Evolutionary conservation across 2,329 filamentous ascomycete species (phyloP), one percentile per base, ranked within the genome.

Genomic region (Lecanosticta acicola): DNA sequence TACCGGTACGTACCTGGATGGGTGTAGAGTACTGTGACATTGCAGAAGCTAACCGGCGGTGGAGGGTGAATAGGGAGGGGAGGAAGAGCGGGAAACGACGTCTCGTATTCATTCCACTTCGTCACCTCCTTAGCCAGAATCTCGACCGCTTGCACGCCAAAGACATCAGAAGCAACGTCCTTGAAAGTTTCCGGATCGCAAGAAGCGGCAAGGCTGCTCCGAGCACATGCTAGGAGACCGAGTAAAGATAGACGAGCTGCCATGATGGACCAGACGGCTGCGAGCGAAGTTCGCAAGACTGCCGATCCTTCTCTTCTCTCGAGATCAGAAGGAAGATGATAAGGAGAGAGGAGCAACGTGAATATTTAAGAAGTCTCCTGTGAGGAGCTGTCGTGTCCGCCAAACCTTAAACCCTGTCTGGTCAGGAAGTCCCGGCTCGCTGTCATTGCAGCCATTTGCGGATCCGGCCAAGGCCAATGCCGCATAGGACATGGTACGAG

Each of bases 11-110:
- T 50, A 3, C 64, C 65, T 8, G 60, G 59, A 50, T 70, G 66
- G 4, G 65, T 67, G 39, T 67, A 65, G 1, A 59, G 60, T 17
- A 68, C 46, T 3, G 58, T 64, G 18, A 68, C 55, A 26, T 67
- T 62, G 58, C 66, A 69, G 41, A 63, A 65, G 40, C 55, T 46
- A 34, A 54, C 20, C 2, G 32, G 33, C 33, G 36, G 32, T n/a
- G 38, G 37, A 37, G 33, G 11, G 2, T 18, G 37, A 5, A 7
- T 29, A n/a, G 41, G 41, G 16, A 43, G 41, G 17, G 41, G 32
- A 3, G 43, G 43, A 17, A 46, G 20, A 26, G 43, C n/a, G 2
- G 39, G 26, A 19, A 33, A 34, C 4, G 29, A 18, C 32, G 32
- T 39, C 13, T 41, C 45, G 35, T 48, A 46, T 10, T 51, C 48